A percentile compares a stretch with the other conserved stretches of the same genome.
These are phyloP conservation scores for Nadsonia starkeyi-henricii DNA, from an alignment of 1,139 yeast genomes.

Conservation along the genomic window DNA sequence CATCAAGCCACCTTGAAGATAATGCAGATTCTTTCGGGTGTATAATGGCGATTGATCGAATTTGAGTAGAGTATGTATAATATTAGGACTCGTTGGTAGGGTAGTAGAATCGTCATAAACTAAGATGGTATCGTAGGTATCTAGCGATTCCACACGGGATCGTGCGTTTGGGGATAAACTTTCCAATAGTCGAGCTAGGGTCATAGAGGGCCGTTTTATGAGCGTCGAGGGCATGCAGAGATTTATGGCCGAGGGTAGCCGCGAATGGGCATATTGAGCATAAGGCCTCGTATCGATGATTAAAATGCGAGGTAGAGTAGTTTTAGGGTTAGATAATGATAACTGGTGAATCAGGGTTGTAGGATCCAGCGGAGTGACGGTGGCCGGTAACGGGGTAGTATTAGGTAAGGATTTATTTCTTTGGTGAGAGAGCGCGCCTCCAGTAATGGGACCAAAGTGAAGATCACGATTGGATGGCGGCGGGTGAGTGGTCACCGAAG, in stretches of 20 bases:
- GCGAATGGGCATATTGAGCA: constrained; percentile 41
- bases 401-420: too few relatives aligned
- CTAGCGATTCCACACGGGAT: constrained; percentile 16
- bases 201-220: constrained; percentile 52
- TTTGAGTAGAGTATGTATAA: constrained; percentile 32
- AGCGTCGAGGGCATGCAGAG: constrained; percentile 69
- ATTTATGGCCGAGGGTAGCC: constrained; percentile 45
- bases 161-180: constrained; percentile 34
- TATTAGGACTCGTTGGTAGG: constrained; percentile 22
- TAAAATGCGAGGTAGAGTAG: not conserved
- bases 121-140: constrained; percentile 25
- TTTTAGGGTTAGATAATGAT: constrained; percentile 9
- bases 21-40: constrained; percentile 14
- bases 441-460: too few relatives aligned
- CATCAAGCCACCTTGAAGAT: constrained; percentile 18
- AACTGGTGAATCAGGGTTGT: constrained; percentile 10
- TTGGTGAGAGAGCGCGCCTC: too few relatives aligned
- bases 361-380: constrained; percentile 1
- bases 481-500: constrained; percentile 17
- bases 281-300: constrained; percentile 60
- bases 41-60: constrained; percentile 26
- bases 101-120: constrained; percentile 35
- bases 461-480: constrained; percentile 13
- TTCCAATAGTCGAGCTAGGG: constrained; percentile 40
- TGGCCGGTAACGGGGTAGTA: too few relatives aligned